These are phyloP conservation scores for Fusarium sp. DNA, from an alignment of 2,329 filamentous ascomycete species.

Conservation along the genomic window DNA sequence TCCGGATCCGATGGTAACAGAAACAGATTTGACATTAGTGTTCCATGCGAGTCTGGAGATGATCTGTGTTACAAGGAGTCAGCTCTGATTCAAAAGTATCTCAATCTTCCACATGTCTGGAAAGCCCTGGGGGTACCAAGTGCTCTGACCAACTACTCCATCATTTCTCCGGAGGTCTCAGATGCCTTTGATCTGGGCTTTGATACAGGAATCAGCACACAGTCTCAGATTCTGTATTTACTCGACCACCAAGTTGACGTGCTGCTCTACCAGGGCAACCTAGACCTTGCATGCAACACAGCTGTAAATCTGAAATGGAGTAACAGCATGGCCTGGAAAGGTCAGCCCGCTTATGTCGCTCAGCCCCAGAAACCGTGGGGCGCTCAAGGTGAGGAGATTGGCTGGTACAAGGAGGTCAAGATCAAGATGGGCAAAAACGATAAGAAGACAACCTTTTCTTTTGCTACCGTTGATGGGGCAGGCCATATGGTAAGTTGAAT, in stretches of 20 bases:
- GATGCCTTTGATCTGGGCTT: constrained; percentile 2
- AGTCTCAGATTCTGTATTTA: constrained; percentile 16
- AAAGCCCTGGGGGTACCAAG: constrained; percentile 14
- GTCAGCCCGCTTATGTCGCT: constrained; percentile 36
- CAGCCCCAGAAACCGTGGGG: constrained; percentile 19
- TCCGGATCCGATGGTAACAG: not conserved
- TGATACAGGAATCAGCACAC: constrained; percentile 23
- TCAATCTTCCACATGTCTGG: constrained; percentile 4
- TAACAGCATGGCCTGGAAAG: constrained; percentile 26
- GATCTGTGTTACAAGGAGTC: constrained; percentile 22
- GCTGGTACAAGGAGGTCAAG: constrained; percentile 34
- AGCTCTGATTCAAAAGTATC: constrained; percentile 8
- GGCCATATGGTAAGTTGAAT: constrained; percentile 29
- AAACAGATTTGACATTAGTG: constrained; percentile 22
- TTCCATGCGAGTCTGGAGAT: constrained; percentile 8
- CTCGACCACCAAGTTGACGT: constrained; percentile 25
- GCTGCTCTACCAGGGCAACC: constrained; percentile 35
- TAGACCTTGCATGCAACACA: constrained; percentile 38
- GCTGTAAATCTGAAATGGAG: constrained; percentile 38
- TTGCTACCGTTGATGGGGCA: constrained; percentile 29
- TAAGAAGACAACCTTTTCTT: constrained; percentile 19
- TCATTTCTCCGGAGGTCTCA: constrained; percentile 1
- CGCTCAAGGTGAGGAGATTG: constrained; percentile 11
- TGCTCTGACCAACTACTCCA: constrained; percentile 8
- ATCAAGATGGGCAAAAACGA: constrained; percentile 7